Evolutionary conservation across 2,329 filamentous ascomycete genomes (phyloP), one percentile per base, ranked within the genome.

Genomic region (Xylariaceae sp.): DNA sequence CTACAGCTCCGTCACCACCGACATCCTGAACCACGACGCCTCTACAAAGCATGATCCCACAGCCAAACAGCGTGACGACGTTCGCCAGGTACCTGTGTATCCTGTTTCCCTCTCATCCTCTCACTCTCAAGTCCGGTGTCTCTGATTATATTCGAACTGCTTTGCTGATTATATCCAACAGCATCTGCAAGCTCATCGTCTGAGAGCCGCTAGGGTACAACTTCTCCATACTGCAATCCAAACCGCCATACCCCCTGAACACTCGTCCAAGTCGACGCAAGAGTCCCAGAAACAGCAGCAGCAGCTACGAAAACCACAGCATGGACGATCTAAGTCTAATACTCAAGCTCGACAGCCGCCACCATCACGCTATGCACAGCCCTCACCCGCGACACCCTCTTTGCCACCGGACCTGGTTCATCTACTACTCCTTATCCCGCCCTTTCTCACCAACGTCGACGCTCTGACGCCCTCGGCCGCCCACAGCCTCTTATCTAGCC

Each of bases 11-110:
- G 69, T 86, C 41, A 78, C 76, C 6, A 75, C 71, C 1, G 70
- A 70, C 2, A 63, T 83, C 22, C 71, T 86, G 5, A 80, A 82
- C 55, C 65, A 75, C 0, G 77, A 84, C 64, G 81, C 77, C 2
- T 80, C 81, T 9, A 81, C 79, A 2, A 80, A 73, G 59, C 67
- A 72, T n/a, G 71, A 76, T 56, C 67, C 71, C n/a, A 67, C 69
- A 2, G 71, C 72, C 14, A 75, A 76, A 55, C 74, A 81, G 60
- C 72, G 77, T 18, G 71, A 75, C 49, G 69, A 69, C 2, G 71
- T 78, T 2, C 70, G 68, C 39, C 68, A 81, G 60, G 81, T 83
- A 58, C 36, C n/a, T n/a, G n/a, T 27, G 7, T 27, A 27, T 27
- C 4, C 22, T 27, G 22, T 27, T 27, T 27, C 22, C 22, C 7